Evolutionary conservation across 2,329 filamentous ascomycete species (phyloP), one percentile per base, ranked within the genome.

Genomic region (Aspergillus piperis): DNA sequence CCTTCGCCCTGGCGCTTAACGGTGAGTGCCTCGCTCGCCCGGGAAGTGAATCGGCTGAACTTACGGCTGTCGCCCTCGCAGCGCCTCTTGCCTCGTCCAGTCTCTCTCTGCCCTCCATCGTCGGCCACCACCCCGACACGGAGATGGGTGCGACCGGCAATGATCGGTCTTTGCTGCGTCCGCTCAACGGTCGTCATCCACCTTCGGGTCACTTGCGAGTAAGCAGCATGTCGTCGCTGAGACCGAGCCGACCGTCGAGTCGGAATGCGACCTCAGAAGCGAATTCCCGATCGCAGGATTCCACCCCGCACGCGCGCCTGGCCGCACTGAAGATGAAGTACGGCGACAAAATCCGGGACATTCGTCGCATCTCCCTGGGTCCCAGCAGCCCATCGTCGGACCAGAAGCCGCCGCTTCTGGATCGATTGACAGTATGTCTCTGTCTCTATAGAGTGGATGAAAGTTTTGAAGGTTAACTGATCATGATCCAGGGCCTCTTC

Each of bases 41-140:
- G 17, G 17, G 32, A 25, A 13, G 23, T 19, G 39, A 21, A 30
- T 27, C 25, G 38, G 21, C 5, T n/a, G 15, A 30, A 25, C n/a
- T 21, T n/a, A 55, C 51, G 19, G 13, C 8, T 39, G 41, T 13
- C 11, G 23, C 32, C 19, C 39, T 30, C 10, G 52, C 56, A 66
- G 60, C 55, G 36, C 59, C 54, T 39, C 53, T 54, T 39, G 57
- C 57, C 60, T 51, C 44, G 21, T 66, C 64, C 6, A 55, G 54
- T 30, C 30, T 62, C 42, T 64, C 63, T n/a, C 57, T 62, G n/a
- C 57, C 55, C 13, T 62, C 60, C 13, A 54, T 59, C 38, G 27
- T 59, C 27, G 59, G 52, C 25, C 58, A 57, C 5, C 27, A 17
- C 13, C 36, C 39, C 39, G 41, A n/a, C 39, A 4, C n/a, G 25